Base-by-base conservation (phyloP, 148 eudicot species). In the Rhododendron mucronatum region DNA sequence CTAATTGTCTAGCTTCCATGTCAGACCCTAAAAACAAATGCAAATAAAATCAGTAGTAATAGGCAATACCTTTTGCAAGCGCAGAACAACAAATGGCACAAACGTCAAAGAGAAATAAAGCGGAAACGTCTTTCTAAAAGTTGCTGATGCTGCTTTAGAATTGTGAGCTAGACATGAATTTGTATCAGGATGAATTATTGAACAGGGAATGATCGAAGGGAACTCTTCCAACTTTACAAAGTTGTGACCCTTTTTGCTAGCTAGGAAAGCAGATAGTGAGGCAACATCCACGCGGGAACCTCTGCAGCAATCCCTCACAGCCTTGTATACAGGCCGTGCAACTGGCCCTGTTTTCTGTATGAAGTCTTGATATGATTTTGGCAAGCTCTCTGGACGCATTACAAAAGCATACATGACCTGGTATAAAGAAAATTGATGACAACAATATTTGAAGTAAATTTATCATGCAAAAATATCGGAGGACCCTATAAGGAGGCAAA, bases 341-440 rank as follows among this genome's bases (percentile, higher is more conserved):
- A 97, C 99, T 86, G 99, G 99, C 65, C 99, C 99, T 13, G 99
- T 95, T 90, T 97, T 95, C 90, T 95, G 99, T 89, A 97, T 97
- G 78, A 97, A 97, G 80, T 97, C 99, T 90, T 92, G 94, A 90
- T 97, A 97, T 85, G 98, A 91, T 91, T 94, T 97, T 85, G 99
- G 99, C 89, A 97, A 93, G 94, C 96, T 97, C 93, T 97, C 98
- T 69, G 99, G 99, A 78, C 94, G 97, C 99, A 97, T 95, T 65
- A 97, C 92, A 87, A 97, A 97, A 84, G 97, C 91, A 92, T 97
- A 97, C 99, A 97, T 97, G 81, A 97, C 93, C 99, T 97, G 94
- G 45, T 84, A 77, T 87, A 81, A 78, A 45, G 39, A 15, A 45
- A 26, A 7, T n/a, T 78, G 55, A 41, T 18, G 61, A 63, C 5